Percentiles rank a stretch among this genome's conserved stretches.
Evolutionary conservation across 2,329 filamentous ascomycete genomes (phyloP).

Genomic region (Cladosporium sp.): DNA sequence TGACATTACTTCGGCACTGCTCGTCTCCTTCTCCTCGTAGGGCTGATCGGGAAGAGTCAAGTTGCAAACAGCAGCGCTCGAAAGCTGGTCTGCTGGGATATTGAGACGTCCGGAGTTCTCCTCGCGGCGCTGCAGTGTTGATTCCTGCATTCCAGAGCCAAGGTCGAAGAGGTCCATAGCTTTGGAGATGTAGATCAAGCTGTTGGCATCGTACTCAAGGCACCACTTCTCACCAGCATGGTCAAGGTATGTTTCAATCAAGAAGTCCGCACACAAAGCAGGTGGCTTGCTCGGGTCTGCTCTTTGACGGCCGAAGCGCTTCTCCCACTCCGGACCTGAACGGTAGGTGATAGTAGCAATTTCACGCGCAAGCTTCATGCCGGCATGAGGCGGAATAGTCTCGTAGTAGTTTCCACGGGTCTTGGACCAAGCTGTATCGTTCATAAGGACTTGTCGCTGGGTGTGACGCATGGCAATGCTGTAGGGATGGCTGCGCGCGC

Average conservation of each 20-base stretch:
- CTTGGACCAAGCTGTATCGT: conserved; percentile 83
- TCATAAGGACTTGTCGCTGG: conserved; percentile 96
- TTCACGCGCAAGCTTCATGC: conserved; percentile 96
- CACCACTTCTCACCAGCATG: conserved; percentile 98
- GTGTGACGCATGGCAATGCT: conserved; percentile 98
- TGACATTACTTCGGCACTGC: conserved; percentile 36
- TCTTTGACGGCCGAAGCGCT: conserved; percentile 80
- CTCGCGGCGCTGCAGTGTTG: conserved; percentile 58
- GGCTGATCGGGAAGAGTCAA: conserved; percentile 77
- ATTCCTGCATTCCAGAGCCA: conserved; percentile 64
- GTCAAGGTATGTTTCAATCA: conserved; percentile 97
- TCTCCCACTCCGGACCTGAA: conserved; percentile 95
- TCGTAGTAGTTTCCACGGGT: conserved; percentile 86
- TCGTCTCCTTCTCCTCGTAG: conserved; percentile 77
- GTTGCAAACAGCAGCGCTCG: conserved; percentile 58
- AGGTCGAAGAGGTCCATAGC: conserved; percentile 98
- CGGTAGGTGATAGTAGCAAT: conserved; percentile 98
- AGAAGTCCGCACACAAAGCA: conserved; percentile 91
- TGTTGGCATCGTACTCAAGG: conserved; percentile 93
- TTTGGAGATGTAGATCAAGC: conserved; percentile 91
- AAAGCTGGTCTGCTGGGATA: conserved; percentile 21
- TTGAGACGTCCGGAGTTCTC: conserved; percentile 57
- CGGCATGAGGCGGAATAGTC: conserved; percentile 80
- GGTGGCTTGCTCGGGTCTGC: conserved; percentile 84
- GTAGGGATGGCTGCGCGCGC: conserved; percentile 91